Base-by-base conservation (phyloP, 78 protist species). In the Mastigamoeba balamuthi region DNA sequence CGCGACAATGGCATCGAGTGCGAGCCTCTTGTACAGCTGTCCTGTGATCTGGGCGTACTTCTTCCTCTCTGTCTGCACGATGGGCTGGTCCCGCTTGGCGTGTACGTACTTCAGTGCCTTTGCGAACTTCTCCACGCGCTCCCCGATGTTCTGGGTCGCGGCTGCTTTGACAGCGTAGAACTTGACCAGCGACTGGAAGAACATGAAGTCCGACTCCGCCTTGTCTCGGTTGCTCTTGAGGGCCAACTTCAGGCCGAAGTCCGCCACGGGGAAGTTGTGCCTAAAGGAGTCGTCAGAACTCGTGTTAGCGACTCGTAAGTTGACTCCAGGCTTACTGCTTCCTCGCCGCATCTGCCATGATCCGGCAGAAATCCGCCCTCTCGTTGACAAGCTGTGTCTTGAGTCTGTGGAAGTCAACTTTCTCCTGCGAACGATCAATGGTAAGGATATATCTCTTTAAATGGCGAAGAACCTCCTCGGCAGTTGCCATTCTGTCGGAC, bases 331-430 rank as follows among this genome's bases (percentile, higher is more conserved):
- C 17, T 25, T 48, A 48, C 29, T 78, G 36, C 17, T 84, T 84
- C 42, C 82, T 37, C 0, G 88, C 78, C 33, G 85, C 88, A 27
- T 84, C 76, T 9, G 86, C 70, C 86, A 82, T 82, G 36, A 72
- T 65, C 40, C 76, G 80, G 43, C 72, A 82, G 71, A 82, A 78
- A 17, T 69, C 74, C 8, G 86, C 86, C 29, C 86, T 28, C 25
- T 77, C 78, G 17, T 67, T 80, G 43, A 84, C 74, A 35, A 84
- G 39, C 8, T 29, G 58, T 29, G 35, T 72, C 68, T 84, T 84
- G 6, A 82, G 71, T 6, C 33, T 27, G 23, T 30, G 29, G 44
- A 53, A 40, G 2, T 72, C 74, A 4, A 44, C 25, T 4, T 72
- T 33, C 1, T 4, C 1, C 28, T 39, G 27, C 5, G 30, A 25